Conservation (phyloP, 1,284 basidiomycete species). For the Leccinum solheimii region DNA sequence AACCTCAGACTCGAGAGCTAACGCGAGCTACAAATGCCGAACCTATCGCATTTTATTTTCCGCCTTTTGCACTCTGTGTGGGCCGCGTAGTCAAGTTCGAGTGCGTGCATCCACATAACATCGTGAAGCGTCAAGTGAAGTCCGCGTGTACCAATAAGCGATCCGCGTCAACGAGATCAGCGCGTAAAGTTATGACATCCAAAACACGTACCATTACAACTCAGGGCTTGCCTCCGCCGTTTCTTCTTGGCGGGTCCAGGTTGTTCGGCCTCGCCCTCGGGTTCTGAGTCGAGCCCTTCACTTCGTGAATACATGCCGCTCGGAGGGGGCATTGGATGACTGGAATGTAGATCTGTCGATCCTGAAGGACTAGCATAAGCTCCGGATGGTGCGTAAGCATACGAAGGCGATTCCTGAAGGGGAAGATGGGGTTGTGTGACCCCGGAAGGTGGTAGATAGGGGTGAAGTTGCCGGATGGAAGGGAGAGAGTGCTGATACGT, state of each 20-base stretch:
- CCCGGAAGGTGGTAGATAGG: constrained; percentile 51
- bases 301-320: constrained; percentile 33
- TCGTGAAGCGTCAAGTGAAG: neutral
- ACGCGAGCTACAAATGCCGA: constrained; percentile 26
- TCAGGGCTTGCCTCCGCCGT: constrained; percentile 69
- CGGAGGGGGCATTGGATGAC: constrained; percentile 26
- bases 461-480: constrained; percentile 65
- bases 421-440: constrained; percentile 25
- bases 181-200: constrained; percentile 10
- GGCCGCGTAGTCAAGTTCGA: constrained; percentile 10
- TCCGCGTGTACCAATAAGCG: neutral
- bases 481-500: constrained; percentile 47
- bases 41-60: constrained; percentile 65
- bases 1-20: constrained; percentile 18
- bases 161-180: constrained; percentile 13
- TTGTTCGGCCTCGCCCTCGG: constrained; percentile 48
- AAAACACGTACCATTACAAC: constrained; percentile 66
- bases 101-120: neutral
- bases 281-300: constrained; percentile 45
- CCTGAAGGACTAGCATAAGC: constrained; percentile 27
- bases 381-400: constrained; percentile 29
- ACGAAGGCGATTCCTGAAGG: constrained; percentile 20
- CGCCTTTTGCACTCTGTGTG: constrained; percentile 55
- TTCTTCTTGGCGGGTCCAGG: constrained; percentile 71
- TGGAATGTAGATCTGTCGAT: constrained; percentile 32